These are phyloP conservation scores for Ustulina deusta DNA, from an alignment of 2,329 filamentous ascomycete species.

Conservation along the genomic window DNA sequence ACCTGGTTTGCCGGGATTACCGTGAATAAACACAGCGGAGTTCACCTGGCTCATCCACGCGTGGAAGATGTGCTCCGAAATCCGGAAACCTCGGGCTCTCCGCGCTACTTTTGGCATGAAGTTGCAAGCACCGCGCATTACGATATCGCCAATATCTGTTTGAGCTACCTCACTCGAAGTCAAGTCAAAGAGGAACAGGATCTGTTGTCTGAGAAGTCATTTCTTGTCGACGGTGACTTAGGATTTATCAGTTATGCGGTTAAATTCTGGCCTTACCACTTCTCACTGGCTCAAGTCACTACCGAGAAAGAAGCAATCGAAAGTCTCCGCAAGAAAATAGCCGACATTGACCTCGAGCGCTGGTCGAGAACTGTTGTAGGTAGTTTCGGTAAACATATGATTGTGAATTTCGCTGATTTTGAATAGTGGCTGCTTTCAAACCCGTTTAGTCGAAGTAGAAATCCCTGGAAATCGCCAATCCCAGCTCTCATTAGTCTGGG, in stretches of 20 bases:
- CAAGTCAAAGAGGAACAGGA: conserved; percentile 15
- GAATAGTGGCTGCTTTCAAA: conserved; percentile 23
- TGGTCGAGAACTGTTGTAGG: conserved; percentile 25
- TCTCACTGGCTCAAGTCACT: conserved; percentile 1
- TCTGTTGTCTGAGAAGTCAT: conserved; percentile 2
- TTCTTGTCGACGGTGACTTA: conserved; percentile 12
- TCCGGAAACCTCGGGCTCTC: neutral
- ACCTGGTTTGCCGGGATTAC: conserved; percentile 21
- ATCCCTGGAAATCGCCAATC: conserved; percentile 13
- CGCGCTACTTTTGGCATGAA: conserved; percentile 20
- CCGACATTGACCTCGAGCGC: neutral
- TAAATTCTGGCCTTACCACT: conserved; percentile 21
- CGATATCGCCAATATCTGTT: conserved; percentile 16
- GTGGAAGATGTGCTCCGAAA: conserved; percentile 6
- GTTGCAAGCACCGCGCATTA: conserved; percentile 17
- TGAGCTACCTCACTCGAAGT: conserved; percentile 3
- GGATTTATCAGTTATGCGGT: conserved; percentile 20
- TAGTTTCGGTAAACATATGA: neutral
- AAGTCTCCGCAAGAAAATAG: neutral
- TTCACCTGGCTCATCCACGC: conserved; percentile 14
- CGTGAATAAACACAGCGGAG: conserved; percentile 18
- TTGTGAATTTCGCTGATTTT: neutral
- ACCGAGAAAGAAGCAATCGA: conserved; percentile 2
- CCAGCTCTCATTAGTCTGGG: conserved; percentile 15
- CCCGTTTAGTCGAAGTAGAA: conserved; percentile 17